Evolutionary conservation across 129 eudicot species (phyloP), one percentile per base, ranked within the genome.

Genomic region (Glebionis coronaria): DNA sequence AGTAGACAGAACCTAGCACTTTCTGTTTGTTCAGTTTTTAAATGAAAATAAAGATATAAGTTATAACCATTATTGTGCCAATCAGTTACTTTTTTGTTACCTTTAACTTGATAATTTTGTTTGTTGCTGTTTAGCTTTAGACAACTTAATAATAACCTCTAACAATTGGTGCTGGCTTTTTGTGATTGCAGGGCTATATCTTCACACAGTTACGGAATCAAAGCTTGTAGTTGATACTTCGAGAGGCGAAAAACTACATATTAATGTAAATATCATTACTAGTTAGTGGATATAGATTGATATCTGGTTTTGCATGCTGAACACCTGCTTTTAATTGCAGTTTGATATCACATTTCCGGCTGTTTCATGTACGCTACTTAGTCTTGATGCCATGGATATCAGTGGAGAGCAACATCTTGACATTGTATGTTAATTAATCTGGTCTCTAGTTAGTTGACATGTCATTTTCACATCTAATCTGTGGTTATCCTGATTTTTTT

Each of bases 401-500:
- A 94, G 99, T 76, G 99, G 97, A 56, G 99, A 94, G 81, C 90
- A 84, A 75, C 99, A 94, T 84, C 83, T 86, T 74, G 97, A 94
- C 63, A 87, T 94, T 68, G 99, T 94, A 94, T 64, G 97, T 79
- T 47, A 61, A 20, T 67, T 42, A 63, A 52, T 44, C 2, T 71
- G 19, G 55, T 60, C 28, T 29, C 5, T 70, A 46, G 16, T 21
- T 27, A 77, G 45, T 13, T 13, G 28, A 42, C 42, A 44, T 44
- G 45, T 2, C 10, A 27, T 21, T 44, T 1, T 69, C 27, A 5
- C 45, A 40, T 64, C 45, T 10, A 47, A 35, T 10, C 13, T 38
- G 58, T 61, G 25, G 5, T 59, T 6, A 71, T 60, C n/a, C 20
- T 35, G 42, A 31, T 31, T 35, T 35, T 35, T 35, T 35, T 4